Evolutionary conservation across 106 monocot genomes (phyloP).

Genomic region (Acorus calamus): DNA sequence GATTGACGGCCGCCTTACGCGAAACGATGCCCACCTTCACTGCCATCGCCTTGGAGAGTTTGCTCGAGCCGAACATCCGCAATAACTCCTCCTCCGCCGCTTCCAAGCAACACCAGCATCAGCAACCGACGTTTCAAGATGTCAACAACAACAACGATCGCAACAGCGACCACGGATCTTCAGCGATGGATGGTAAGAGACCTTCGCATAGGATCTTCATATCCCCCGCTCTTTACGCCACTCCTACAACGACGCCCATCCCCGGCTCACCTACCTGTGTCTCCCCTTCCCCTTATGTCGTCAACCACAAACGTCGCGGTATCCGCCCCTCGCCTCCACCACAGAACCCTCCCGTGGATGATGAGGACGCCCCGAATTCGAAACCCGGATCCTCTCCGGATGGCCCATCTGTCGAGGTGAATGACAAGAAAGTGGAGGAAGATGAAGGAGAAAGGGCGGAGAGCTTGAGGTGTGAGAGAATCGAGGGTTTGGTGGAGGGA

Average conservation of each 20-base stretch:
- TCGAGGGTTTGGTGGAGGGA: background rate
- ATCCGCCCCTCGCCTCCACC: background rate
- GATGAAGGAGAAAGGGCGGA: constrained; percentile 5
- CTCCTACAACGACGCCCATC: constrained; percentile 13
- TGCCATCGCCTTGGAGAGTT: constrained; percentile 5
- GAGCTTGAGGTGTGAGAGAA: background rate
- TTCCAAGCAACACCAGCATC: background rate
- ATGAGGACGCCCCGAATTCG: too few species aligned
- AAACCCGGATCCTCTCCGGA: too few species aligned
- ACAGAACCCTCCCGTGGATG: too few species aligned
- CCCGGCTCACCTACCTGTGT: constrained; percentile 8
- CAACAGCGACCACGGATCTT: background rate
- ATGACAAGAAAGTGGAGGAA: background rate
- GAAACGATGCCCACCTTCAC: background rate
- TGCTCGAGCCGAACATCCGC: background rate
- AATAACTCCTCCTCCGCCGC: background rate
- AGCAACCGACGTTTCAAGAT: background rate
- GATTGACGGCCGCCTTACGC: too few species aligned
- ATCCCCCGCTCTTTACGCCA: constrained; percentile 25
- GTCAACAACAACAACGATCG: background rate
- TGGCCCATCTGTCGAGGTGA: too few species aligned
- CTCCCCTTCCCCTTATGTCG: constrained; percentile 23
- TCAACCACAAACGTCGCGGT: constrained; percentile 21
- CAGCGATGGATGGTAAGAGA: background rate
- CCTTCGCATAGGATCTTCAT: constrained; percentile 8